Evolutionary conservation across 345 rosid genomes (phyloP).

Genomic region (Hibiscus tridactylites): DNA sequence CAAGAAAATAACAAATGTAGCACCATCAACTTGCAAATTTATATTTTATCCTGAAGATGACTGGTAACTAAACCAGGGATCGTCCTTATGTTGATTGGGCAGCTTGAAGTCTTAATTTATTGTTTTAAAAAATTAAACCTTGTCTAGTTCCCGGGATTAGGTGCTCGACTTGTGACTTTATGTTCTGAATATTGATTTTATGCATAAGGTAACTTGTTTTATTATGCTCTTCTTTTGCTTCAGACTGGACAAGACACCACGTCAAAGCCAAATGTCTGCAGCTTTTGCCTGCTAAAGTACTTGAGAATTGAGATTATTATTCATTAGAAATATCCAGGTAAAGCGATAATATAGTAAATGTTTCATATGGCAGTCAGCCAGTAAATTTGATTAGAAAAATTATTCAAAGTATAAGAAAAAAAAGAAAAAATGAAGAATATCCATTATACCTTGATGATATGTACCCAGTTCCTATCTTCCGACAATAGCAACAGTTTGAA

Average conservation of each 20-base stretch:
- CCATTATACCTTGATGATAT: too few species aligned
- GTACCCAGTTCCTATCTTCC: neutral
- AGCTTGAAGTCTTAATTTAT: neutral
- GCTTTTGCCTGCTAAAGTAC: too few species aligned
- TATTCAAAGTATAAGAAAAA: too few species aligned
- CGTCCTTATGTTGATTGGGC: neutral
- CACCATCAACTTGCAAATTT: neutral
- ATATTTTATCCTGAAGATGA: constrained; percentile 1
- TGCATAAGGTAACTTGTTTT: neutral
- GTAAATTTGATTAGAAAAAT: too few species aligned
- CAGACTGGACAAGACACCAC: too few species aligned
- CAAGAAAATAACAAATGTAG: neutral
- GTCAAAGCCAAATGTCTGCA: too few species aligned
- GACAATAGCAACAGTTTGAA: neutral
- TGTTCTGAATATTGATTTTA: neutral
- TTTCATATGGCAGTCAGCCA: too few species aligned
- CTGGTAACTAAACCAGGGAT: neutral
- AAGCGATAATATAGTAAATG: too few species aligned
- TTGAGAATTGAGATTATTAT: too few species aligned
- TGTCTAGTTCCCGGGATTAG: neutral
- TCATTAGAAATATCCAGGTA: too few species aligned
- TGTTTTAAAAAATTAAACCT: neutral
- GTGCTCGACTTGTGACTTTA: neutral
- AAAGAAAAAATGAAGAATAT: too few species aligned
- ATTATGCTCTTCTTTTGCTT: neutral